Base-by-base conservation (phyloP, 805 yeast species). In the Suhomyces sp. region DNA sequence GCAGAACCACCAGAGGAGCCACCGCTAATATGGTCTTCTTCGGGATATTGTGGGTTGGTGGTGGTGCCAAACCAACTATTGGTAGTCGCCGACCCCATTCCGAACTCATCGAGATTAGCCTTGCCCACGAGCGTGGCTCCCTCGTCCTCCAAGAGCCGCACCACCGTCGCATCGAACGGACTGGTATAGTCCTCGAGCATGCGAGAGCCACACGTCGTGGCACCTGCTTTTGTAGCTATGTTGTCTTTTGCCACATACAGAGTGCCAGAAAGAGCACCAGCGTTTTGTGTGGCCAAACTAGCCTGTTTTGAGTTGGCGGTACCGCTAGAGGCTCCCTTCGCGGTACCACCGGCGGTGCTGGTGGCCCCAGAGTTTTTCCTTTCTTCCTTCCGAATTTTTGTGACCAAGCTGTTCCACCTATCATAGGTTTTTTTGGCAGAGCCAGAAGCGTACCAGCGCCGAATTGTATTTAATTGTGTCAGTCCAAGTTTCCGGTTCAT, bases 1-100 rank as follows among this genome's bases (percentile, higher is more conserved):
- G 98, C 98, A 37, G 94, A 82, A 0, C 99, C 99, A 17, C 98
- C 97, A 6, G 97, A 89, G 0, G 97, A 91, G 0, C 99, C 99
- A 10, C 99, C 99, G 2, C 87, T 76, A 1, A 74, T 66, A 3
- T 58, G 57, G 3, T 63, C 57, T 1, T 57, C 55, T 20, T 31
- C 35, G n/a, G 61, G 51, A 54, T 65, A 74, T 21, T 62, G 43
- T 10, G 86, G 85, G 59, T 88, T 87, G 3, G 71, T 51, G 0
- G 86, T 77, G 1, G 86, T 76, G 0, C 91, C 92, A 61, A 69
- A 81, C 47, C 60, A 57, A 0, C 87, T 78, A 58, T 81, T 76
- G 2, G 82, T 71, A 12, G 83, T 85, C 1, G 84, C 78, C 10
- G 89, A 84, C 9, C 99, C 99, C 99, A 94, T 94, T 2, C 97